Base-by-base conservation (phyloP, 164 flowering plant species). In the Umbilicus rupestris region DNA sequence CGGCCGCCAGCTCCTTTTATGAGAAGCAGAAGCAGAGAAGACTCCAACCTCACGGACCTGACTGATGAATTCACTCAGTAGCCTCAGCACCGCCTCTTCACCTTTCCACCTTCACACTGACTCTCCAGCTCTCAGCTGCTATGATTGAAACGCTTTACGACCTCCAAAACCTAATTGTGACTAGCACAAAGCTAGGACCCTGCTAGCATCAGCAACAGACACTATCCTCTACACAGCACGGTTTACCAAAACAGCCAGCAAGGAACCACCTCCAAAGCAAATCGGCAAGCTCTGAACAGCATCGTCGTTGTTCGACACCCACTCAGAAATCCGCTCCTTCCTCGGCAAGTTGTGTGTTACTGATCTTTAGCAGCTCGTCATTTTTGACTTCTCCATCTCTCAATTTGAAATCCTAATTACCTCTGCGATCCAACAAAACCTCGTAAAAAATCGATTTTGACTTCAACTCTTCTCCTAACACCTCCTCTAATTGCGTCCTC, bases 161-260 rank as follows among this genome's bases (percentile, higher is more conserved):
- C n/a, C n/a, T n/a, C n/a, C n/a, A n/a, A n/a, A n/a, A n/a, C n/a
- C n/a, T n/a, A n/a, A n/a, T n/a, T n/a, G n/a, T n/a, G n/a, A n/a
- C n/a, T n/a, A n/a, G n/a, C n/a, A n/a, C n/a, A n/a, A n/a, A n/a
- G n/a, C n/a, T n/a, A n/a, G n/a, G n/a, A n/a, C n/a, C 96, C 96
- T 92, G 79, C 90, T 78, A 70, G 97, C 98, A 69, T 93, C 96
- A 31, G 96, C 92, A 57, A 93, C 97, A 2, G 89, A 90, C 59
- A 96, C 90, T 33, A 90, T 84, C 22, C 94, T 90, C 0, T 92
- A 89, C 66, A 86, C 74, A n/a, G 91, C 55, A 62, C 97, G 97
- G 66, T 90, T 93, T 60, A 90, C 70, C 57, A 90, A 88, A 62
- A 93, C 96, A 62, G 85, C 87, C 66, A 85, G 66, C 4, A 90